Evolutionary conservation across 83 land plant species (phyloP), one percentile per base, ranked within the genome.

Genomic region (Picea abies): DNA sequence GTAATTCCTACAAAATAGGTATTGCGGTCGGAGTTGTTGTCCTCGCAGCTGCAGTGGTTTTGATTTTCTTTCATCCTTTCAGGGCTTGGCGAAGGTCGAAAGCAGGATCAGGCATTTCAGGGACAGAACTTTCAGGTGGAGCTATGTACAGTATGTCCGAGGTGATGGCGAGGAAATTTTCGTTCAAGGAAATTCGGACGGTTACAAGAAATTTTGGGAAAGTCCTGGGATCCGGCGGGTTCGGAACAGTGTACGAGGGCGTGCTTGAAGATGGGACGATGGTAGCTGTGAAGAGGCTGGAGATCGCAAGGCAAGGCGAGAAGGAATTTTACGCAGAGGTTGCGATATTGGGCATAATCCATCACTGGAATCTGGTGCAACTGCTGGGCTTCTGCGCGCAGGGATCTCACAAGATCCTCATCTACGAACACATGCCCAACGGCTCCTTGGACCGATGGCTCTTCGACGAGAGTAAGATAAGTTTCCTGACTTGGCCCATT

Each of bases 291-390:
- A 82, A 82, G 64, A 80, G 5, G 44, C 65, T 82, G 47, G 83
- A 82, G 63, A 52, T 58, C 3, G 81, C 61, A 9, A 25, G 78
- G 14, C 82, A 82, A 4, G 82, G 80, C 0, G 63, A 82, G 37
- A 76, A 77, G 29, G 80, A 82, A 65, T 80, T 80, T 47, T 66
- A 37, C 22, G 20, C 76, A 9, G 80, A 82, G 35, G 63, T 82
- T 16, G 81, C 65, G 19, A 76, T 76, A 7, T 4, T 60, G 14
- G 64, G 82, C 15, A 8, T 29, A 60, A 71, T 76, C 61, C 83
- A 82, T 11, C 83, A 82, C 63, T 56, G 68, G 82, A 75, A 82
- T 47, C 82, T 82, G 37, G 82, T 82, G 10, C 83, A 25, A 19
- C 32, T 76, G 16, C 26, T 72, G 35, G 82, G 83, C 14, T 82